Base-by-base conservation (phyloP, 2,329 filamentous ascomycete species). In the Allantophomopsis cytisporea region DNA sequence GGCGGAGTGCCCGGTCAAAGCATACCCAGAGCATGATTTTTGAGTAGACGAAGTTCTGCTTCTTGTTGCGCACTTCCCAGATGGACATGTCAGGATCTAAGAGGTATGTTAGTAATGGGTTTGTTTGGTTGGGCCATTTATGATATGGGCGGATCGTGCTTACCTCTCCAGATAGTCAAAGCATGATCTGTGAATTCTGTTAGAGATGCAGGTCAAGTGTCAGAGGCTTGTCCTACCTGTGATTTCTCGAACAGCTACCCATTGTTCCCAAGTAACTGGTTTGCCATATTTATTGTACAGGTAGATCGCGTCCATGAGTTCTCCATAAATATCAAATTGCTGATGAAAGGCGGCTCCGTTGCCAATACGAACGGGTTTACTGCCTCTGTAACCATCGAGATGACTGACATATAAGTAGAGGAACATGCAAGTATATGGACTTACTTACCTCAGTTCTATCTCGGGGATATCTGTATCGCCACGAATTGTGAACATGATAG, bases 21-120 rank as follows among this genome's bases (percentile, higher is more conserved):
- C 82, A 80, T 3, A 88, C 83, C 83, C 82, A 88, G 16, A 88
- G 68, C 77, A 87, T 83, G 46, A 88, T 69, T 54, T 87, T 84
- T n/a, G 78, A 83, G 58, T 87, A 88, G 12, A 79, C 74, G 48
- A 86, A 88, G 51, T 85, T 74, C 56, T 86, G 81, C 53, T 81
- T 81, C 50, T 76, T 63, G 47, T 82, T 82, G 33, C 82, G 73
- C 5, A 85, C 81, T 55, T 88, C 83, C 83, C 82, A 87, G 50
- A 87, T 88, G 2, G 80, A 85, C 80, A 86, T 86, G 52, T 88
- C 82, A 11, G 76, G 74, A 34, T 78, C 68, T 70, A 36, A 7
- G 7, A 14, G 11, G 5, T 23, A 36, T n/a, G n/a, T 54, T 41
- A 48, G 40, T 21, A 34, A 41, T 6, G 23, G 16, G 10, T 35